phyloP scores from a whole-genome alignment of 1,139 yeast genomes.

The Lodderomyces orthopsilosis region DNA sequence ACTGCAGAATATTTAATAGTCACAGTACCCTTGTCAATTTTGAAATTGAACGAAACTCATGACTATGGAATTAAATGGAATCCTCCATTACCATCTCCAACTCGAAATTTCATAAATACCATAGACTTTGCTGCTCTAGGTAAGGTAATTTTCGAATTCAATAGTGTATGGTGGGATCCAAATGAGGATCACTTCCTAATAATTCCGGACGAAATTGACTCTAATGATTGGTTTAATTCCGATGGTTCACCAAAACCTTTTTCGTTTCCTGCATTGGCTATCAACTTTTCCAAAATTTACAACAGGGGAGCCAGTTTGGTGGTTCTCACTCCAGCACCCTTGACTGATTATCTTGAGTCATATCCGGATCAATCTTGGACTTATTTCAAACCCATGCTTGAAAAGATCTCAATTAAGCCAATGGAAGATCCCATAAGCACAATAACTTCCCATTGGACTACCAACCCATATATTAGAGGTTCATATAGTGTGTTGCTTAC shows the following conservation, averaged over 20 bases:
- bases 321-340: slow-evolving; percentile 64
- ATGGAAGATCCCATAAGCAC: slow-evolving; percentile 50
- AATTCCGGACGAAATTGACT: slow-evolving; percentile 24
- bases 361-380: slow-evolving; percentile 40
- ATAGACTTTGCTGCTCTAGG: slow-evolving; percentile 75
- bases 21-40: slow-evolving; percentile 73
- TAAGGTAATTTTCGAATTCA: slow-evolving; percentile 73
- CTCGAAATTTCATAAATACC: slow-evolving; percentile 43
- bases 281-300: not conserved
- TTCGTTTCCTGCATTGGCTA: slow-evolving; percentile 3
- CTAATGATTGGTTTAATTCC: slow-evolving; percentile 12
- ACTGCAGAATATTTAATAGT: slow-evolving; percentile 57
- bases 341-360: slow-evolving; percentile 51
- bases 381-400: slow-evolving; percentile 36
- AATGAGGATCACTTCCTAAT: slow-evolving; percentile 52
- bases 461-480: slow-evolving; percentile 66
- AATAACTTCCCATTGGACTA: slow-evolving; percentile 66
- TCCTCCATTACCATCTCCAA: slow-evolving; percentile 53
- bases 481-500: slow-evolving; percentile 69
- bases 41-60: slow-evolving; percentile 36
- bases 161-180: slow-evolving; percentile 61
- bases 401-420: slow-evolving; percentile 19
- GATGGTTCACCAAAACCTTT: slow-evolving; percentile 17
- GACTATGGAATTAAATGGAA: slow-evolving; percentile 53
- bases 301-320: slow-evolving; percentile 39